These are phyloP conservation scores for Termitomyces sp. DNA, from an alignment of 768 basidiomycete genomes.

Conservation along the genomic window DNA sequence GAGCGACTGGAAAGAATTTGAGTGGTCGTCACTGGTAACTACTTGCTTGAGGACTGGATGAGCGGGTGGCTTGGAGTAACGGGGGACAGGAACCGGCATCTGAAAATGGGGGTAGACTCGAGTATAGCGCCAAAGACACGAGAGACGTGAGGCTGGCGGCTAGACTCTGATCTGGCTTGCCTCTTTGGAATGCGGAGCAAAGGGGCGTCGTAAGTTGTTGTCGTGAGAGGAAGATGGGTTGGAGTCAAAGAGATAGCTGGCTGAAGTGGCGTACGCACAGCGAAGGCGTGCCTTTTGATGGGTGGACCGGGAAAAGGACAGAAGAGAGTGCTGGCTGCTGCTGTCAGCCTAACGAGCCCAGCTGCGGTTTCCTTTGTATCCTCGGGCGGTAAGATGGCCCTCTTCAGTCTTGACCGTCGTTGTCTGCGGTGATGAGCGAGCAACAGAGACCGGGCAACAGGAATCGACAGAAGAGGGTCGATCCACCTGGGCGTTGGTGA, in stretches of 20 bases:
- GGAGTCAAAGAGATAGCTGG: conserved; percentile 18
- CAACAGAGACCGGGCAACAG: conserved; percentile 37
- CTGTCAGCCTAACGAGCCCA: conserved; percentile 24
- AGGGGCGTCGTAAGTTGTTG: conserved; percentile 55
- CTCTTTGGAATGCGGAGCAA: conserved; percentile 33
- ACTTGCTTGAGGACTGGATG: conserved; percentile 63
- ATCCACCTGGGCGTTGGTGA: conserved; percentile 39
- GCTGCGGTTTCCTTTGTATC: conserved; percentile 22
- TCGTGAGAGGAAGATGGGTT: conserved; percentile 37
- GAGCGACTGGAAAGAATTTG: conserved; percentile 47
- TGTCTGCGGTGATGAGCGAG: conserved; percentile 27
- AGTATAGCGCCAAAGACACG: conserved; percentile 42
- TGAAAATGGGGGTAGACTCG: conserved; percentile 41
- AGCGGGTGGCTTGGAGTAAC: conserved; percentile 48
- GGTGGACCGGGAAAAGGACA: conserved; percentile 25
- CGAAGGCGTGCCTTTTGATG: conserved; percentile 89
- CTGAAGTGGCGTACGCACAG: conserved; percentile 74
- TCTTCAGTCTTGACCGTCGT: conserved; percentile 39
- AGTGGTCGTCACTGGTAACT: conserved; percentile 36
- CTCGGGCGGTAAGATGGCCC: conserved; percentile 26
- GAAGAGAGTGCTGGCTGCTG: conserved; percentile 24
- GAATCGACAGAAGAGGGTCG: conserved; percentile 47
- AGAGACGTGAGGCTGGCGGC: conserved; percentile 32
- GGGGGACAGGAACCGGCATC: conserved; percentile 87
- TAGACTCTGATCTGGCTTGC: conserved; percentile 37